Conservation (phyloP, 1,139 yeast genomes). For the Meyerozyma elateridarum region DNA sequence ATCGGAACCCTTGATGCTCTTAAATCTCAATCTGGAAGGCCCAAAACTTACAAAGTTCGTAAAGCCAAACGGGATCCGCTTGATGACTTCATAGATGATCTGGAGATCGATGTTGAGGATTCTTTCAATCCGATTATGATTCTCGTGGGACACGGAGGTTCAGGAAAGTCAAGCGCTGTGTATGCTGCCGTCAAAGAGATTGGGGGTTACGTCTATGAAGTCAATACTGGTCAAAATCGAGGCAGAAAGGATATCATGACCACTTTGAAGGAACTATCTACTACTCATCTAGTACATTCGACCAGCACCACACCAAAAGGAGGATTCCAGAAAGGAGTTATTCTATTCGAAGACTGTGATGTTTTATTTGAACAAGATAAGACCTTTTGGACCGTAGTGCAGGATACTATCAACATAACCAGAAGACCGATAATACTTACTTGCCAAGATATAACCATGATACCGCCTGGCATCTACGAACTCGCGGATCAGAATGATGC, state of each 20-base stretch:
- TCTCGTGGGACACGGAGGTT: constrained; percentile 66
- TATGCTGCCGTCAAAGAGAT: constrained; percentile 64
- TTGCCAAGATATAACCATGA: constrained; percentile 49
- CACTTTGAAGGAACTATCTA: constrained; percentile 71
- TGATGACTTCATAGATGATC: constrained; percentile 13
- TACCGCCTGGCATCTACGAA: constrained; percentile 53
- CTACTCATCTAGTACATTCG: constrained; percentile 72
- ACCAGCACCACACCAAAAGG: constrained; percentile 19
- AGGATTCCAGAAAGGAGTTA: constrained; percentile 57
- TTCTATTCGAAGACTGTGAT: constrained; percentile 84
- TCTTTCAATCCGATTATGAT: constrained; percentile 59
- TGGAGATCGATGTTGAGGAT: constrained; percentile 26
- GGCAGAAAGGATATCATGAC: constrained; percentile 66
- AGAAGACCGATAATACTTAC: constrained; percentile 80
- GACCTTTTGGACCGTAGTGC: constrained; percentile 75
- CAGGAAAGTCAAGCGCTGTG: constrained; percentile 75
- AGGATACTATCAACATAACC: constrained; percentile 58
- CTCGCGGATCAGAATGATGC: constrained; percentile 41
- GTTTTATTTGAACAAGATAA: constrained; percentile 73
- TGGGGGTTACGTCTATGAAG: constrained; percentile 74
- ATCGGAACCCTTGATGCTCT: background rate
- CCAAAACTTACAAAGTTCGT: background rate
- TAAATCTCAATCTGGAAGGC: constrained; percentile 1
- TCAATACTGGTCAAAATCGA: constrained; percentile 69
- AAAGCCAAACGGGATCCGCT: constrained; percentile 2